Conservation (phyloP, 305 asterid species). For the Solanum hybrid region DNA sequence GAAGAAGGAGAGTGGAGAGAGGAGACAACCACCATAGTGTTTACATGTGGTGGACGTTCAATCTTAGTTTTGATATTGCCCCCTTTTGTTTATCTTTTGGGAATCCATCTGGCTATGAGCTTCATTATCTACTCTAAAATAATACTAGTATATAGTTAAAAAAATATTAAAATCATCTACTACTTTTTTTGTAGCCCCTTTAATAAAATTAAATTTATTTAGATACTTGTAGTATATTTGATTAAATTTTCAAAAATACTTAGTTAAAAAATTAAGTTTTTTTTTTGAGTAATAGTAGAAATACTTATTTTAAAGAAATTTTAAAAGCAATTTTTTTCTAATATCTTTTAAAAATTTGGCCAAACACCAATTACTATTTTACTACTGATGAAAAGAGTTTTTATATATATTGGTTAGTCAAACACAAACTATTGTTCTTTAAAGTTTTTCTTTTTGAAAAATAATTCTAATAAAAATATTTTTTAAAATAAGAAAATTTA, state of each 20-base stretch:
- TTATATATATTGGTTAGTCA: neutral
- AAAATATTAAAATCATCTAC: neutral
- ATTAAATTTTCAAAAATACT: neutral
- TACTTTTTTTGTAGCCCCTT: neutral
- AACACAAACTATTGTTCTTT: neutral
- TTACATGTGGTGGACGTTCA: conserved; percentile 16
- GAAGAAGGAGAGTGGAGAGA: conserved; percentile 38
- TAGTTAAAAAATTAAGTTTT: neutral
- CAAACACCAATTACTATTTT: neutral
- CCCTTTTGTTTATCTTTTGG: conserved; percentile 25
- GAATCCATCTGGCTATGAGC: neutral
- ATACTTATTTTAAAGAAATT: neutral
- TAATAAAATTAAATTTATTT: neutral
- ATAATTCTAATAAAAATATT: neutral
- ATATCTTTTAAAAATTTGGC: neutral
- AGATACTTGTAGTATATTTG: neutral
- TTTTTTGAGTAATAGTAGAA: neutral
- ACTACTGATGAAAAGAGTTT: neutral
- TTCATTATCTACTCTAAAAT: neutral
- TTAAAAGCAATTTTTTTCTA: neutral
- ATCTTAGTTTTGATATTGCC: conserved; percentile 30
- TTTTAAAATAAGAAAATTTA: neutral
- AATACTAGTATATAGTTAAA: neutral
- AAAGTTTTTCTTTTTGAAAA: neutral
- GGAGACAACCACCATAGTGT: conserved; percentile 56